Evolutionary conservation across 75 land plant species (phyloP).

Genomic region (Picea glauca): DNA sequence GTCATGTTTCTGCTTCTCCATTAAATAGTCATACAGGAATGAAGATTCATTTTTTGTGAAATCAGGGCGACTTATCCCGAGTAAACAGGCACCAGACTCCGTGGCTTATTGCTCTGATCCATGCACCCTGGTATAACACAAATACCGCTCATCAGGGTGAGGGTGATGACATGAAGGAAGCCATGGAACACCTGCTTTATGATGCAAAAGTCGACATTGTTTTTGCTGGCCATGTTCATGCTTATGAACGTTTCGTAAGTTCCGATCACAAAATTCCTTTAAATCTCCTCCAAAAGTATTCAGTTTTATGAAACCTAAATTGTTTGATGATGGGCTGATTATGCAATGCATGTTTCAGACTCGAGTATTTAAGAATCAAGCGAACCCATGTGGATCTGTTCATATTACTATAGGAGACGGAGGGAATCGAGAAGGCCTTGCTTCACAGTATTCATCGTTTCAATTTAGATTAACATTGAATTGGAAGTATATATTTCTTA

Average conservation of each 20-base stretch:
- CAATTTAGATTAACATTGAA: no score
- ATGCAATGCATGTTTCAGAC: constrained; percentile 18
- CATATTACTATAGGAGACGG: constrained; percentile 85
- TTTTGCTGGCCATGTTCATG: constrained; percentile 52
- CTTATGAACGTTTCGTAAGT: constrained; percentile 50
- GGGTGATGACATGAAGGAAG: constrained; percentile 45
- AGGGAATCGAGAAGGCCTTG: constrained; percentile 87
- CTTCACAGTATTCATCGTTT: constrained; percentile 22
- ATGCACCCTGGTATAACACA: constrained; percentile 63
- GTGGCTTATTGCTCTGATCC: constrained; percentile 42
- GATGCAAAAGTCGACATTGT: constrained; percentile 30
- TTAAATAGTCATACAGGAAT: no score
- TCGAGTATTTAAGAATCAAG: constrained; percentile 43
- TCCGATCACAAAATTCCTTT: no score
- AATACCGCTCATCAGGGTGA: constrained; percentile 39
- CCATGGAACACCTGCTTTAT: constrained; percentile 29
- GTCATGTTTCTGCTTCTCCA: no score
- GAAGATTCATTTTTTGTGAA: no score
- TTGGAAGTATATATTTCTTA: no score
- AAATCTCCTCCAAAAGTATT: no score
- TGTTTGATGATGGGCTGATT: background rate
- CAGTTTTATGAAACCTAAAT: background rate
- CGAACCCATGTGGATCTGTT: constrained; percentile 61
- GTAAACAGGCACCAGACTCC: constrained; percentile 42
- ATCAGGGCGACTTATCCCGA: constrained; percentile 14